Conservation (phyloP, 225 moss, liverwort and hornwort genomes). For the Lunularia cruciata region DNA sequence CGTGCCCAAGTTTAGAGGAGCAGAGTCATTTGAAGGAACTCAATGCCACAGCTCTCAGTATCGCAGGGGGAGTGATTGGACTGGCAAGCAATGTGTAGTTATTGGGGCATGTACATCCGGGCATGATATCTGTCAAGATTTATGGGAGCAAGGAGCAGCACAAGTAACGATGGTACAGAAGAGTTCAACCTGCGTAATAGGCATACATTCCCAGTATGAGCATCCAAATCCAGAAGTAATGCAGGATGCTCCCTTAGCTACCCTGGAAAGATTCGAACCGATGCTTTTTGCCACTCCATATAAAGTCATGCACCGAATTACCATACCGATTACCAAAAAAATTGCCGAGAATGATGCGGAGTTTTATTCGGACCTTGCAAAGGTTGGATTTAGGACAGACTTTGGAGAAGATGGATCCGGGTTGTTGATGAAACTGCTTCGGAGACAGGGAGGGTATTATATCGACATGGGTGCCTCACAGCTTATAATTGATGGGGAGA, state of each 20-base stretch:
- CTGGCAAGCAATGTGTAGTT: constrained; percentile 21
- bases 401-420: constrained; percentile 21
- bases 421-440: neutral
- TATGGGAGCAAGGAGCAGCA: constrained; percentile 24
- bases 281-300: neutral
- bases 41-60: constrained; percentile 8
- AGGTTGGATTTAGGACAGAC: constrained; percentile 8
- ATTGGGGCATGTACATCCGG: constrained; percentile 9
- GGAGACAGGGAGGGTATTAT: constrained; percentile 13
- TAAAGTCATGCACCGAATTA: neutral
- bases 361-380: neutral
- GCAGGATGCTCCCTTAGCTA: neutral
- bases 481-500: constrained; percentile 10
- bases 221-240: neutral
- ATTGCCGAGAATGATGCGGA: neutral
- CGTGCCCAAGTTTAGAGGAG: constrained; percentile 11
- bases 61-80: neutral
- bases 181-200: constrained; percentile 16
- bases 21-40: constrained; percentile 12
- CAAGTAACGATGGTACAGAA: constrained; percentile 27
- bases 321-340: neutral
- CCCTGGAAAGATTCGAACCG: neutral
- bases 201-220: neutral
- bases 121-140: constrained; percentile 21
- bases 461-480: constrained; percentile 20